Conservation (phyloP, 768 basidiomycete genomes). For the Mycena filopes region DNA sequence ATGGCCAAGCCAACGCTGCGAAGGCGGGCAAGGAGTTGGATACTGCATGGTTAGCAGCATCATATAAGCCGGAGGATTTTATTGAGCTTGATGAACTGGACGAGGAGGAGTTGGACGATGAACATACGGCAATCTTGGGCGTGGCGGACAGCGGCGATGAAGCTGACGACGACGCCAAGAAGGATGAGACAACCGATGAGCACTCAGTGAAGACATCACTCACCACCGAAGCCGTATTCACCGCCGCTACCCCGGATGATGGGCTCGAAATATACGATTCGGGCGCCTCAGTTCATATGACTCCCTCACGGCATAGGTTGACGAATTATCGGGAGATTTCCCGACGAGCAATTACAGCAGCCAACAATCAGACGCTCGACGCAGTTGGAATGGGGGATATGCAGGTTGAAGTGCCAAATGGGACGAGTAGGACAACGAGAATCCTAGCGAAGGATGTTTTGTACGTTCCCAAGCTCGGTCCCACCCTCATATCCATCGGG, state of each 20-base stretch:
- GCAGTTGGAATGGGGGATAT: slow-evolving; percentile 36
- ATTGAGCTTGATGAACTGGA: neutral
- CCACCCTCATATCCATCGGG: slow-evolving; percentile 45
- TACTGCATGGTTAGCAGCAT: neutral
- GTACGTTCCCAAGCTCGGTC: slow-evolving; percentile 41
- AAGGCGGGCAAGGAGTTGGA: neutral
- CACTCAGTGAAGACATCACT: neutral
- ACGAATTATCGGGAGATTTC: slow-evolving; percentile 40
- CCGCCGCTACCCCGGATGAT: slow-evolving; percentile 8
- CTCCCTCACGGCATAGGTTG: slow-evolving; percentile 43
- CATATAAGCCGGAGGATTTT: neutral
- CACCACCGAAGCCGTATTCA: neutral
- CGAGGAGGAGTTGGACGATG: neutral
- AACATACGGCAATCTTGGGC: neutral
- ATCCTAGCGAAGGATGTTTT: slow-evolving; percentile 42
- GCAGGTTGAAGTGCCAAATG: slow-evolving; percentile 35
- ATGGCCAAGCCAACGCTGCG: slow-evolving; percentile 1
- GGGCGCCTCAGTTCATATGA: slow-evolving; percentile 50
- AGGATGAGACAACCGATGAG: neutral
- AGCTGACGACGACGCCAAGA: no score
- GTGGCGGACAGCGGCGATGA: neutral
- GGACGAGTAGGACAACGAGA: slow-evolving; percentile 19
- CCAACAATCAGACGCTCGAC: slow-evolving; percentile 41
- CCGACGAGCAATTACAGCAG: slow-evolving; percentile 42
- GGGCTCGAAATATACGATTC: slow-evolving; percentile 46